A percentile compares a stretch with the other conserved stretches of the same genome.
phyloP scores from a whole-genome alignment of 352 stramenopile species.

The Globisporangium viniferum region DNA sequence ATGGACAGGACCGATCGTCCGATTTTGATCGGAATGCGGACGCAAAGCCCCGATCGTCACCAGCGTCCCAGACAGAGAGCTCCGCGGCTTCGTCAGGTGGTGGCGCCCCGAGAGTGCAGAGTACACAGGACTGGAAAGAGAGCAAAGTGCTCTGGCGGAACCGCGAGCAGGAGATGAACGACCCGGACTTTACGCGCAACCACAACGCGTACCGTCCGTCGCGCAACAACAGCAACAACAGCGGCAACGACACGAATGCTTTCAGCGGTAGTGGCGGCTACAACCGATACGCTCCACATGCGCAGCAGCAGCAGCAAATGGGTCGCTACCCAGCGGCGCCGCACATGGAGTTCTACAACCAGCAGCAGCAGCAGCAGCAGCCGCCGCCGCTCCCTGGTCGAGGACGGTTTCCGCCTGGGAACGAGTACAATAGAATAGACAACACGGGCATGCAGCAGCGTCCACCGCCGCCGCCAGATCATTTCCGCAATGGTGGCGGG shows the following conservation, averaged over 20 bases:
- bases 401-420: constrained; percentile 18
- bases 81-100: neutral
- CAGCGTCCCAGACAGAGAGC: neutral
- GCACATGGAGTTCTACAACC: constrained; percentile 19
- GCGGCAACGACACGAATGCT: neutral
- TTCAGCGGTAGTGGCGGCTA: constrained; percentile 13
- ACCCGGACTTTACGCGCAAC: constrained; percentile 90
- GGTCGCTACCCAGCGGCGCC: constrained; percentile 9
- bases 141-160: constrained; percentile 94
- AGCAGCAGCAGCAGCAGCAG: constrained; percentile 20
- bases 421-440: constrained; percentile 67
- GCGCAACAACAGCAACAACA: constrained; percentile 11
- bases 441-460: constrained; percentile 20
- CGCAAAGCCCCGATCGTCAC: neutral
- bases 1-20: neutral
- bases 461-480: constrained; percentile 35
- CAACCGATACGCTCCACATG: constrained; percentile 22
- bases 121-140: constrained; percentile 77
- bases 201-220: constrained; percentile 60
- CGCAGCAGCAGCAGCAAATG: constrained; percentile 1
- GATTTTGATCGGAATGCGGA: neutral
- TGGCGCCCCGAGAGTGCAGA: constrained; percentile 6
- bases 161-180: constrained; percentile 91
- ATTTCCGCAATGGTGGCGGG: constrained; percentile 27
- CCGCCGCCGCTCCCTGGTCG: constrained; percentile 32